Percentiles rank a stretch among this genome's conserved stretches.
Conservation (phyloP, 2,329 filamentous ascomycete genomes). For the Sclerotiophoma versabilis region DNA sequence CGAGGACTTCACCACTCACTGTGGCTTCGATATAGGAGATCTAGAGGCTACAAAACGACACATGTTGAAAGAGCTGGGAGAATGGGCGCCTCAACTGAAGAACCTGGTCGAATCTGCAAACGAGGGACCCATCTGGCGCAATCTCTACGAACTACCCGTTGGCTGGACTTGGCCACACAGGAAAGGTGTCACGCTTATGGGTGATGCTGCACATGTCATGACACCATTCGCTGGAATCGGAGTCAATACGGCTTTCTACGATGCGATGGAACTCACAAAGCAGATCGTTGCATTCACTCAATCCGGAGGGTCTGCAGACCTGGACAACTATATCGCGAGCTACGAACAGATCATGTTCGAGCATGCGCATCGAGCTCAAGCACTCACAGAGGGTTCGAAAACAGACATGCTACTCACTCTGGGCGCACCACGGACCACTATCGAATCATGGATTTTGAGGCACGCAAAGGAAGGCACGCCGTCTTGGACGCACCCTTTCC, state of each 20-base stretch:
- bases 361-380: conserved; percentile 44
- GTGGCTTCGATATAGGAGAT: conserved; percentile 32
- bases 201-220: conserved; percentile 53
- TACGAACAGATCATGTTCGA: conserved; percentile 51
- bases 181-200: conserved; percentile 50
- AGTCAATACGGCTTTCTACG: conserved; percentile 49
- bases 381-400: conserved; percentile 54
- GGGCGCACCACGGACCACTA: conserved; percentile 52
- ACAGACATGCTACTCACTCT: conserved; percentile 58
- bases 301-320: conserved; percentile 2
- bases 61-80: conserved; percentile 32
- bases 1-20: conserved; percentile 33
- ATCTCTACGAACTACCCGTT: conserved; percentile 51
- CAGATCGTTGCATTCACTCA: conserved; percentile 40
- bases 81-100: conserved; percentile 41
- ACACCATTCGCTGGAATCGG: conserved; percentile 49
- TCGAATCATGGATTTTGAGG: conserved; percentile 48
- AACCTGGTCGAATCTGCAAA: conserved; percentile 35
- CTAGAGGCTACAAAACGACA: conserved; percentile 22
- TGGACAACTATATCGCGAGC: conserved; percentile 35
- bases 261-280: conserved; percentile 44
- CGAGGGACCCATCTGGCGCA: conserved; percentile 29
- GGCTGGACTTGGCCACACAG: conserved; percentile 48
- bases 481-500: conserved; percentile 24
- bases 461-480: conserved; percentile 23